Conservation (phyloP, 2,329 filamentous ascomycete genomes). For the Fusarium sulawesiense region DNA sequence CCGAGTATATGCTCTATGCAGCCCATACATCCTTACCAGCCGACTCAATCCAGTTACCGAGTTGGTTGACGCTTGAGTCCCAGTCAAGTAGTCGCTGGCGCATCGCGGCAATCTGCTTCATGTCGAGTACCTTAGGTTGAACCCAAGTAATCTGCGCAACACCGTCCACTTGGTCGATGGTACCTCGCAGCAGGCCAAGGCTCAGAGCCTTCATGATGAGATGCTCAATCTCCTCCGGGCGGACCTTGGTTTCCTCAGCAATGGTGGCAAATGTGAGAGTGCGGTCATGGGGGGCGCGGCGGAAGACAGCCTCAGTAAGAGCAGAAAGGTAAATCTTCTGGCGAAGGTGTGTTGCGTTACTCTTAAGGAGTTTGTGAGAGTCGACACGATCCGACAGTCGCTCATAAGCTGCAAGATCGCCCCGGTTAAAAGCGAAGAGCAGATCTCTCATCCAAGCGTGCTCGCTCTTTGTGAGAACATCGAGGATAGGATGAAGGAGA, state of each 20-base stretch:
- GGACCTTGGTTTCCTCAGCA: slow-evolving; percentile 90
- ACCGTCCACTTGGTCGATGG: slow-evolving; percentile 95
- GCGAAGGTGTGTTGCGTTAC: slow-evolving; percentile 86
- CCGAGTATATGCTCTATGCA: slow-evolving; percentile 61
- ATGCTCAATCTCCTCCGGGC: slow-evolving; percentile 93
- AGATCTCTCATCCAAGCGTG: slow-evolving; percentile 91
- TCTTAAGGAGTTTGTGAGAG: slow-evolving; percentile 80
- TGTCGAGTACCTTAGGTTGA: slow-evolving; percentile 96
- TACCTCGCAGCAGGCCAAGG: slow-evolving; percentile 86
- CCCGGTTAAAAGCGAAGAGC: slow-evolving; percentile 97
- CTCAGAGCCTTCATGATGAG: slow-evolving; percentile 99
- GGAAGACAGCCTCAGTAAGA: slow-evolving; percentile 95
- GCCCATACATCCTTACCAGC: slow-evolving; percentile 97
- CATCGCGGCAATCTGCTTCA: slow-evolving; percentile 95
- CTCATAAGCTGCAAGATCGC: slow-evolving; percentile 89
- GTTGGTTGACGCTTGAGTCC: slow-evolving; percentile 94
- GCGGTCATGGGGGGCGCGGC: slow-evolving; percentile 92
- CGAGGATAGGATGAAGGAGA: slow-evolving; percentile 95
- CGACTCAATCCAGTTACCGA: slow-evolving; percentile 96
- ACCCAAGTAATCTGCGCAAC: slow-evolving; percentile 98
- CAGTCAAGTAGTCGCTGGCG: slow-evolving; percentile 87
- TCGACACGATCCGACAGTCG: slow-evolving; percentile 82
- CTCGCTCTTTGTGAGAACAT: slow-evolving; percentile 77
- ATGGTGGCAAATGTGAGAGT: slow-evolving; percentile 93
- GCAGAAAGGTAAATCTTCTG: slow-evolving; percentile 99